Percentiles rank a stretch among this genome's conserved stretches.
Conservation (phyloP, 352 stramenopile species). For the Globisporangium viniferum region DNA sequence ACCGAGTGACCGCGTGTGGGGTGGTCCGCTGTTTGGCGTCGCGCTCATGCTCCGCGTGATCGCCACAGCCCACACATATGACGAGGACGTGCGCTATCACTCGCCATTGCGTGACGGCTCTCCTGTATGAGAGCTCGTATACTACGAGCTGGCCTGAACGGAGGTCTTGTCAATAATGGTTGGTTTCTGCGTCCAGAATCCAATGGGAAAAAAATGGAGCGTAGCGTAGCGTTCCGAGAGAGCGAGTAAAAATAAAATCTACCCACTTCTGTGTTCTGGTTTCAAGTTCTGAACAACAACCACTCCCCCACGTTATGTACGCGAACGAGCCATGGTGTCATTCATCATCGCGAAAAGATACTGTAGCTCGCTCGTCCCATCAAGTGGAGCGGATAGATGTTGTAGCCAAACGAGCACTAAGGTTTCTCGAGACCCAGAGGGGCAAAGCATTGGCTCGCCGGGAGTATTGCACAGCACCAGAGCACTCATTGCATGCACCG, state of each 20-base stretch:
- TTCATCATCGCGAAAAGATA: background rate
- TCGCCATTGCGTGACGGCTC: background rate
- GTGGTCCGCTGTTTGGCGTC: background rate
- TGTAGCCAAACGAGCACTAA: background rate
- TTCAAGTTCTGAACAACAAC: conserved; percentile 1
- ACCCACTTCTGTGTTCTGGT: conserved; percentile 15
- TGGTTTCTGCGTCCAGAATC: background rate
- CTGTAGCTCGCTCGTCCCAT: background rate
- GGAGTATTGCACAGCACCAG: background rate
- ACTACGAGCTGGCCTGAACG: background rate
- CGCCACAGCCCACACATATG: background rate
- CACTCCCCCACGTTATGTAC: background rate
- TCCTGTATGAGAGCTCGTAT: background rate
- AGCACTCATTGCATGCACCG: background rate
- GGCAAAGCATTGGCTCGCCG: background rate
- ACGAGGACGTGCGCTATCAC: background rate
- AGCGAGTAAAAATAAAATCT: background rate
- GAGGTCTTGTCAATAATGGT: background rate
- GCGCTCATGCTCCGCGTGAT: background rate
- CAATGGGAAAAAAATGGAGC: background rate
- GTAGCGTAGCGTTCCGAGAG: background rate
- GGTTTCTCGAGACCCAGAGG: background rate
- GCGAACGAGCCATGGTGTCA: background rate
- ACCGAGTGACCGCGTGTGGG: background rate
- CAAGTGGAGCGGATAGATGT: background rate